A percentile compares a stretch with the other conserved stretches of the same genome.
Conservation (phyloP, 108 stramenopile species). For the Licmophora abbreviata region DNA sequence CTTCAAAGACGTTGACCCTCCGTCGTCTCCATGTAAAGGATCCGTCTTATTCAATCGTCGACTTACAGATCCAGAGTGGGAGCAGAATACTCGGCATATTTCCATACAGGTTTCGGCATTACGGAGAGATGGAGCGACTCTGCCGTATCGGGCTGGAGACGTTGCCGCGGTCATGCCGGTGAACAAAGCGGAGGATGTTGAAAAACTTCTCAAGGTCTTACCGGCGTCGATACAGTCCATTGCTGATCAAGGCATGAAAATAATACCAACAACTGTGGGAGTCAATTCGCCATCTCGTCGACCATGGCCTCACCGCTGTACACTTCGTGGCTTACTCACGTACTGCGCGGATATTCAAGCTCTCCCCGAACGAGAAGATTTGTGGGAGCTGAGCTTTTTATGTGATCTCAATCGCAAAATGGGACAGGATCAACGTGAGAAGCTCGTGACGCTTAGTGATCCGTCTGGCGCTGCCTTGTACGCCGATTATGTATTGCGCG, state of each 20-base stretch:
- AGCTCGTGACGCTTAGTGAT: constrained; percentile 60
- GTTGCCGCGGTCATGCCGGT: constrained; percentile 60
- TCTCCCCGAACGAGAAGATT: constrained; percentile 72
- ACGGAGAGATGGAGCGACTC: too few species aligned
- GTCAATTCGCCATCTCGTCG: neutral
- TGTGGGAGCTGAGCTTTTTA: constrained; percentile 50
- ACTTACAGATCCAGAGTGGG: constrained; percentile 61
- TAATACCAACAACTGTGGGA: constrained; percentile 7
- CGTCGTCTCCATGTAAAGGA: neutral
- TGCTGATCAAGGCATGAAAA: constrained; percentile 40
- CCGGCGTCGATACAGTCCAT: constrained; percentile 35
- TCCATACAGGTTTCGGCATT: too few species aligned
- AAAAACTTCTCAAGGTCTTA: constrained; percentile 49
- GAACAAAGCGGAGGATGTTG: constrained; percentile 47
- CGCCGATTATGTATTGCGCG: constrained; percentile 72
- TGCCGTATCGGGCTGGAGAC: constrained; percentile 76
- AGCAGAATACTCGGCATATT: constrained; percentile 73
- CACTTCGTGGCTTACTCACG: constrained; percentile 61
- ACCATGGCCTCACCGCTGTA: constrained; percentile 58
- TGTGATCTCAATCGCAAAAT: constrained; percentile 34
- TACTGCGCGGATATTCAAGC: constrained; percentile 77
- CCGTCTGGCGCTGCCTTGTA: constrained; percentile 61
- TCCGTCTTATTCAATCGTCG: constrained; percentile 32
- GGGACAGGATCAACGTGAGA: constrained; percentile 50
- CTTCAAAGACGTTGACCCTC: constrained; percentile 11